These are phyloP conservation scores for Chloromonas sp. DNA, from an alignment of 163 green algal species.

Conservation along the genomic window DNA sequence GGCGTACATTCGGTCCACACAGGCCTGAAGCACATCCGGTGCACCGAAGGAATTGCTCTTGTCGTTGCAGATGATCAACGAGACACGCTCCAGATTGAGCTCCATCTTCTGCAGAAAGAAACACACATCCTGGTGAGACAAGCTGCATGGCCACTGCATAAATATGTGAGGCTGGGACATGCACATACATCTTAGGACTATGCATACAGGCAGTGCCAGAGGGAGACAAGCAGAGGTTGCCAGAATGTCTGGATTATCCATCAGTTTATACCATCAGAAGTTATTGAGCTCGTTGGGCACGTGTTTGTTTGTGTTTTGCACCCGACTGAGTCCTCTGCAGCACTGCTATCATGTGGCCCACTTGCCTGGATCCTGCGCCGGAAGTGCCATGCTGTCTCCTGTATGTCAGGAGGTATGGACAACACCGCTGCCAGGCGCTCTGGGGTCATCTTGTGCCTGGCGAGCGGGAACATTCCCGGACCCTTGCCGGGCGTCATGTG, in stretches of 20 bases:
- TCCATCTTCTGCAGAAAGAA: conserved; percentile 9
- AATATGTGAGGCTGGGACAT: too few species aligned
- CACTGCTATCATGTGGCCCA: neutral
- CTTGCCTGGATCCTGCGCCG: neutral
- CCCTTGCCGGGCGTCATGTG: conserved; percentile 7
- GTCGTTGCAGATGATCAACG: conserved; percentile 83
- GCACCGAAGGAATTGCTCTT: conserved; percentile 77
- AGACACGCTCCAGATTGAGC: conserved; percentile 29
- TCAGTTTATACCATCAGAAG: too few species aligned
- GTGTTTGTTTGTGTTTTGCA: too few species aligned
- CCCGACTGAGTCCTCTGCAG: too few species aligned
- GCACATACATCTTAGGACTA: too few species aligned
- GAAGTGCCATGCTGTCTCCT: conserved; percentile 5
- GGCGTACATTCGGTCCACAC: conserved; percentile 11
- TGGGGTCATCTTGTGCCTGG: neutral
- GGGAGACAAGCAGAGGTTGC: too few species aligned
- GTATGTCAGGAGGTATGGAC: neutral
- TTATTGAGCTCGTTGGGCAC: too few species aligned
- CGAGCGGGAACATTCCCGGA: conserved; percentile 17
- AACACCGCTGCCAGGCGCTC: neutral
- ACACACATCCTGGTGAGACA: too few species aligned
- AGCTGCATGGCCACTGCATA: too few species aligned
- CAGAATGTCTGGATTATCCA: too few species aligned
- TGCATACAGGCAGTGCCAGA: too few species aligned
- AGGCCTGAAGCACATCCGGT: conserved; percentile 72